Evolutionary conservation across 2,329 filamentous ascomycete species (phyloP), one percentile per base, ranked within the genome.

Genomic region (Neurospora crassa): DNA sequence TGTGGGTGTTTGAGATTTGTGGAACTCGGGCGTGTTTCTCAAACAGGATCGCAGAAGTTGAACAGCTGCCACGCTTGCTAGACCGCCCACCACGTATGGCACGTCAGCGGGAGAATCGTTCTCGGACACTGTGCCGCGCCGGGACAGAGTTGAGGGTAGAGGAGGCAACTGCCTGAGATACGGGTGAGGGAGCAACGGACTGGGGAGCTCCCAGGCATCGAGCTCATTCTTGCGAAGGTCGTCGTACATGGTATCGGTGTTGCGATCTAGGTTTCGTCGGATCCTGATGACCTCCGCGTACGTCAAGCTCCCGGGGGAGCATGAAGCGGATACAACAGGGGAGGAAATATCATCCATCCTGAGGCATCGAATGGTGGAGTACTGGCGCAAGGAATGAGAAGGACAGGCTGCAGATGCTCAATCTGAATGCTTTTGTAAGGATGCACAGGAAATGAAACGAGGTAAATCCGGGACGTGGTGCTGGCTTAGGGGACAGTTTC

Each of bases 1-100:
- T 5, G 53, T 63, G 3, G 53, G 53, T 10, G 53, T 63, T 34
- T 63, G 53, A 4, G 53, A 63, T 18, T 63, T 63, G 53, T 63
- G 53, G 7, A 63, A 63, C 24, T 63, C 53, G 53, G 53, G 53
- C 8, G 53, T 63, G 53, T 63, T 63, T 18, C 67, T 37, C 34
- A 40, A 24, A 24, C 70, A 74, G 34, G 68, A 73, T 34, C 47
- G 53, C 24, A 74, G 29, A 20, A 73, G 71, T 37, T 72, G 72
- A 18, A 71, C 69, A 4, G 73, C 72, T 12, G 71, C 74, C 20
- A 74, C 63, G 14, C 45, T 72, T 11, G 67, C 73, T 67, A 75
- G 18, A 59, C 47, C 47, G 24, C 47, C 47, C 24, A 34, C 47
- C 3, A 14, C 24, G 3, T 59, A 59, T 34, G 47, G 14, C 24